These are phyloP conservation scores for Hordeum pubiflorum DNA, from an alignment of 202 grass and related monocot genomes.

Conservation along the genomic window DNA sequence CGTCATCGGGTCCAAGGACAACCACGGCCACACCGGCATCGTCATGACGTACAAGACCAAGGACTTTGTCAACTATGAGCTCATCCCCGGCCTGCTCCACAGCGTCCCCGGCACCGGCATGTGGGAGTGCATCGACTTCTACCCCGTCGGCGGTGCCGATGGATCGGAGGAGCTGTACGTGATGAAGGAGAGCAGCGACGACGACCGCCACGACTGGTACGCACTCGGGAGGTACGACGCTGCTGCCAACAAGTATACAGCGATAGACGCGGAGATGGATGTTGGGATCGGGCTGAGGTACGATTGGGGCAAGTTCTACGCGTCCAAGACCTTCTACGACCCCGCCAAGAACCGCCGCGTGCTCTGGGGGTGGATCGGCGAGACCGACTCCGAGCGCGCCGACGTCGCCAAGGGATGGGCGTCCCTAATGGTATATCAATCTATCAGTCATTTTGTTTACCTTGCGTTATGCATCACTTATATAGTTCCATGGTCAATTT, in stretches of 20 bases:
- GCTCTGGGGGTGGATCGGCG: conserved; percentile 29
- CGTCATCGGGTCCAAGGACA: conserved; percentile 50
- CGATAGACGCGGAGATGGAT: conserved; percentile 32
- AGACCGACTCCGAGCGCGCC: conserved; percentile 48
- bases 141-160: background rate
- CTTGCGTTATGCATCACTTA: background rate
- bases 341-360: background rate
- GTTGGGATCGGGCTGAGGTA: conserved; percentile 50
- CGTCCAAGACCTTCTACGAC: conserved; percentile 2
- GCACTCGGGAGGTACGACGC: conserved; percentile 32
- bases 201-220: conserved; percentile 56
- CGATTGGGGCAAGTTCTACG: conserved; percentile 58
- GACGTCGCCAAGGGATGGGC: conserved; percentile 62
- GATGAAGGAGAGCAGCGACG: conserved; percentile 60
- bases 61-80: conserved; percentile 42
- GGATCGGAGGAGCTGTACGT: conserved; percentile 18
- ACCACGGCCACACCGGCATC: conserved; percentile 28
- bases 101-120: conserved; percentile 40
- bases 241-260: conserved; percentile 26
- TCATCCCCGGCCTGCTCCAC: conserved; percentile 31
- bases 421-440: conserved; percentile 37
- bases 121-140: conserved; percentile 77
- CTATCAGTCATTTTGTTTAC: background rate
- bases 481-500: too few species aligned
- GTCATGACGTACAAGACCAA: conserved; percentile 42